Base-by-base conservation (phyloP, 495 filamentous ascomycete genomes). In the Tuber borchii region DNA sequence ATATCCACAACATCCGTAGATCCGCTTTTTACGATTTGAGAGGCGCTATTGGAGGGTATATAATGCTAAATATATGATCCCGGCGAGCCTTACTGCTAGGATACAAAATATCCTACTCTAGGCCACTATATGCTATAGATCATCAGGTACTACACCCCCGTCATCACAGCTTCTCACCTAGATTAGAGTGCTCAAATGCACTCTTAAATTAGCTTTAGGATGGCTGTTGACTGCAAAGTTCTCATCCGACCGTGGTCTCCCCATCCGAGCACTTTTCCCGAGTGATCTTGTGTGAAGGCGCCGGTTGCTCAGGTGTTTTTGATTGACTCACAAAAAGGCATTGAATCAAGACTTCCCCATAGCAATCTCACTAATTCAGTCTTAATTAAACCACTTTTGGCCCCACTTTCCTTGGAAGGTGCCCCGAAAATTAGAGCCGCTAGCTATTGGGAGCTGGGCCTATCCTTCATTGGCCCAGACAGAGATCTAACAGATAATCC, bases 61-160 rank as follows among this genome's bases (percentile, higher is more conserved):
- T 17, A 26, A 34, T 65, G 56, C 56, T 65, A 65, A 65, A 65
- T 65, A 65, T 65, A 65, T 19, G 56, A 34, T 65, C 56, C 56
- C 5, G 1, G 56, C 12, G 12, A 34, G 26, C 56, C 26, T 65
- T 65, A 65, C 26, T 0, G 2, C 26, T 4, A 65, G 56, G 4
- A 34, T 65, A 34, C 26, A 34, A 12, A 65, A 65, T 65, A 65
- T 65, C 56, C 26, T 65, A 9, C 16, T 12, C 26, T 17, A 34
- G 26, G 56, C 26, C 14, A 34, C 26, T 19, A 4, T 19, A 34
- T 34, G 26, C 31, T 34, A 65, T 19, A 14, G 26, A 34, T 65
- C 14, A 14, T 31, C 5, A 26, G 56, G 26, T 16, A 65, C 26
- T 14, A 31, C 56, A 7, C 1, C 26, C 34, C 56, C 34, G 26